phyloP scores from a whole-genome alignment of 306 rosid species.

The Cicer judaicum region DNA sequence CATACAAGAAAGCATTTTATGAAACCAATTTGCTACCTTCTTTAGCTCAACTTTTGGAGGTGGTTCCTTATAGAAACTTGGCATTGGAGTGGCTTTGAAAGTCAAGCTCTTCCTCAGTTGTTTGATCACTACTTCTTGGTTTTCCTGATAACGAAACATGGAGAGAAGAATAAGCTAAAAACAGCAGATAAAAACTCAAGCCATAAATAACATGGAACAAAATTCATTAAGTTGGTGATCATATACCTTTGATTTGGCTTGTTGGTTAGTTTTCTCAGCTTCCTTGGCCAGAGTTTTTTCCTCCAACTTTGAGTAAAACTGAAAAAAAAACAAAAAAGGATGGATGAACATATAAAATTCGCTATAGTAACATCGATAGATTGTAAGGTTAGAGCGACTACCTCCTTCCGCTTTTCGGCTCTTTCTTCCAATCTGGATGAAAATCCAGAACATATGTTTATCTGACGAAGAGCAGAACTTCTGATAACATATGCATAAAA shows the following conservation, averaged over 20 bases:
- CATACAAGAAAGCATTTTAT: not conserved
- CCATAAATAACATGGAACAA: conserved; percentile 2
- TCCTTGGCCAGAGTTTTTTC: conserved; percentile 93
- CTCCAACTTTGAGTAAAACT: conserved; percentile 93
- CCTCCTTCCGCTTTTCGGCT: conserved; percentile 97
- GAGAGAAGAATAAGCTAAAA: conserved; percentile 27
- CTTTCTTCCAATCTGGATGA: conserved; percentile 91
- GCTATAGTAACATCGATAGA: conserved; percentile 4
- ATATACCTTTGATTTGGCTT: conserved; percentile 80
- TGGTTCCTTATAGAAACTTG: conserved; percentile 93
- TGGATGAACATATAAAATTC: conserved; percentile 23
- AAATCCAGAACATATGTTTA: conserved; percentile 67
- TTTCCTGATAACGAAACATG: conserved; percentile 59
- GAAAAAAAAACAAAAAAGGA: conserved; percentile 36
- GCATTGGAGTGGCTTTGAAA: conserved; percentile 96
- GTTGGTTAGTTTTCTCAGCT: conserved; percentile 76
- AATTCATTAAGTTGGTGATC: conserved; percentile 1
- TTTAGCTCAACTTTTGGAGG: conserved; percentile 84
- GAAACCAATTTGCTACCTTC: conserved; percentile 58
- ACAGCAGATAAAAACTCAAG: conserved; percentile 34
- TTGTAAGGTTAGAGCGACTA: conserved; percentile 40
- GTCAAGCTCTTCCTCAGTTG: conserved; percentile 75
- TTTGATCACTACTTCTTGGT: conserved; percentile 89
- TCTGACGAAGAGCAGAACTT: conserved; percentile 54
- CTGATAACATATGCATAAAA: conserved; percentile 45